These are phyloP conservation scores for Kazachstania sp. DNA, from an alignment of 1,139 yeast species.

Conservation along the genomic window DNA sequence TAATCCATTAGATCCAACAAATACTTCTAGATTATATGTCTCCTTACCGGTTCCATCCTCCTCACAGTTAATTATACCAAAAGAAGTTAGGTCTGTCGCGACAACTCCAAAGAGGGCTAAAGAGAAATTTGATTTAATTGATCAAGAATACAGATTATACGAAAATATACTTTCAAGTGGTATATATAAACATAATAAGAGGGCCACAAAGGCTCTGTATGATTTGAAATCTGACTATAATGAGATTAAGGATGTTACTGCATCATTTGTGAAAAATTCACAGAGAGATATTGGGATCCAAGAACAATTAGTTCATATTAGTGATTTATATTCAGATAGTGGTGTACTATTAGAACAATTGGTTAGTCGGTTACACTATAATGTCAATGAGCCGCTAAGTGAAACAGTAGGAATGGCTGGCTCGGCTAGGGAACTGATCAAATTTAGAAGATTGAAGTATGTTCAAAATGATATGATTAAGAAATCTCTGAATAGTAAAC, in stretches of 20 bases:
- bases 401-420: slow-evolving; percentile 73
- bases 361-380: slow-evolving; percentile 60
- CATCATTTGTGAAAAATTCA: slow-evolving; percentile 52
- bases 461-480: slow-evolving; percentile 50
- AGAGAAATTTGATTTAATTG: slow-evolving; percentile 31
- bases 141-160: slow-evolving; percentile 43
- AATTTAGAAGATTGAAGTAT: slow-evolving; percentile 60
- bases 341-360: slow-evolving; percentile 59
- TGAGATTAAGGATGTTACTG: slow-evolving; percentile 36
- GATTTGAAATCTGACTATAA: slow-evolving; percentile 44
- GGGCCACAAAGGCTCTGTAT: slow-evolving; percentile 51
- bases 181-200: slow-evolving; percentile 59
- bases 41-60: slow-evolving; percentile 56
- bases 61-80: slow-evolving; percentile 26
- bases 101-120: slow-evolving; percentile 26
- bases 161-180: slow-evolving; percentile 47
- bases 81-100: slow-evolving; percentile 9
- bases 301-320: slow-evolving; percentile 58
- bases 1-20: slow-evolving; percentile 43
- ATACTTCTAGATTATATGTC: slow-evolving; percentile 49
- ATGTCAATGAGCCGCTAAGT: slow-evolving; percentile 74
- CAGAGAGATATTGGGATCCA: slow-evolving; percentile 34
- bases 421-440: slow-evolving; percentile 57
- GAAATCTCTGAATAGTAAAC: slow-evolving; percentile 27
- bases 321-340: slow-evolving; percentile 71